Evolutionary conservation across 208 protist species (phyloP), one percentile per base, ranked within the genome.

Genomic region (Leishmania tarentolae): DNA sequence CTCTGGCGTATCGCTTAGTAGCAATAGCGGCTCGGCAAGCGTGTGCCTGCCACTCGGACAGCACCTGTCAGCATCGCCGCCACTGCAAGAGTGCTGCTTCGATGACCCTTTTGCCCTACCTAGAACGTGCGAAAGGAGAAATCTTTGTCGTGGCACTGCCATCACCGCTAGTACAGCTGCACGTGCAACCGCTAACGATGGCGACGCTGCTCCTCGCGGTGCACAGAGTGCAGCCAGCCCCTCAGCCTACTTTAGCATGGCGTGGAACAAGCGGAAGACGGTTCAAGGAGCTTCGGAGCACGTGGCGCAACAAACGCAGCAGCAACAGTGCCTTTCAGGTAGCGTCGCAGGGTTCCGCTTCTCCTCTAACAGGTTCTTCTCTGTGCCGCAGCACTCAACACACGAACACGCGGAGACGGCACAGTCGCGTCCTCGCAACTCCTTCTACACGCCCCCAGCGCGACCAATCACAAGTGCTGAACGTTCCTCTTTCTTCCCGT

Each of bases 31-130:
- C 6, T 21, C 74, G 40, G 21, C 31, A 17, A 37, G 44, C 46
- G 24, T 75, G 24, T 57, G 46, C 24, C 70, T 31, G 9, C n/a
- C 70, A n/a, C 40, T 46, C 40, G 19, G 42, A 2, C 66, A 71
- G 40, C 15, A 46, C 46, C 31, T 46, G 9, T 56, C 47, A 28
- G 63, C 56, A 6, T 69, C 53, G 56, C 47, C 47, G 37, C 15
- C 52, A 47, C 79, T 69, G 75, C 83, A 78, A 3, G 52, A 78
- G 78, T 69, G 75, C 65, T 68, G 77, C 75, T 73, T 56, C n/a
- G 46, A 56, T 57, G 46, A 75, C 46, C 3, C 24, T n/a, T 24
- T 24, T 19, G 46, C 44, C 17, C n/a, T 21, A 75, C 13, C 11
- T 4, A 35, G n/a, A 50, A 57, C 46, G 9, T 8, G 46, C 31